Evolutionary conservation across 108 stramenopile species (phyloP).

Genomic region (Parmales sp.): DNA sequence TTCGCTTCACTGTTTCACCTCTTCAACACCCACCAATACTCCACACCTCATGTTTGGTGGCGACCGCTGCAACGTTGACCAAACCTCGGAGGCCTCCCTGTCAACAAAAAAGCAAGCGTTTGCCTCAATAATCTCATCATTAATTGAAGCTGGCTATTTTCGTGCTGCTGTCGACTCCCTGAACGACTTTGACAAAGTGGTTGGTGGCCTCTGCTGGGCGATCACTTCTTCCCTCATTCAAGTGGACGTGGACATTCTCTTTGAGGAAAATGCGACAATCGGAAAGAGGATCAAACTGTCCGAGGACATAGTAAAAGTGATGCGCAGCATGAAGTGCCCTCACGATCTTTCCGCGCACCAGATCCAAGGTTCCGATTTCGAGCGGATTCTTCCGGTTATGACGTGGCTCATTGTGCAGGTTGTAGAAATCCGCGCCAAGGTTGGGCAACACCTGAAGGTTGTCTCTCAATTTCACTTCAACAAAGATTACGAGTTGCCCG

Average conservation of each 20-base stretch:
- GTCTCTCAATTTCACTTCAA: not conserved
- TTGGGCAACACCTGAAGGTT: not conserved
- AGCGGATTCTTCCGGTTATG: not conserved
- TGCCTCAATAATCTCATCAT: too few species aligned
- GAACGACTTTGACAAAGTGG: not conserved
- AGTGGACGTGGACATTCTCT: not conserved
- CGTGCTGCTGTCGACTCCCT: too few species aligned
- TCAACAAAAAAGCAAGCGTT: too few species aligned
- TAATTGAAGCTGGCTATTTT: too few species aligned
- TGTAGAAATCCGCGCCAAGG: not conserved
- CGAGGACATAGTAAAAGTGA: not conserved
- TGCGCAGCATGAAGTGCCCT: not conserved
- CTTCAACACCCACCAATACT: too few species aligned
- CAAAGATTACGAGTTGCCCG: not conserved
- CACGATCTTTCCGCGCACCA: not conserved
- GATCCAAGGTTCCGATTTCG: not conserved
- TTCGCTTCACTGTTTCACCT: too few species aligned
- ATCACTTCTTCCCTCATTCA: not conserved
- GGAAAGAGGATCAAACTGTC: not conserved
- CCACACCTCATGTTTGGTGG: too few species aligned
- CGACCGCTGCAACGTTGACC: too few species aligned
- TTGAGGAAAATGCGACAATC: not conserved
- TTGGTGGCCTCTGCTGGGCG: not conserved
- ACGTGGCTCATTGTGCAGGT: not conserved
- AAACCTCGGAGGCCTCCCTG: too few species aligned